These are phyloP conservation scores for Serendipita sp. DNA, from an alignment of 768 basidiomycete genomes.

Conservation along the genomic window DNA sequence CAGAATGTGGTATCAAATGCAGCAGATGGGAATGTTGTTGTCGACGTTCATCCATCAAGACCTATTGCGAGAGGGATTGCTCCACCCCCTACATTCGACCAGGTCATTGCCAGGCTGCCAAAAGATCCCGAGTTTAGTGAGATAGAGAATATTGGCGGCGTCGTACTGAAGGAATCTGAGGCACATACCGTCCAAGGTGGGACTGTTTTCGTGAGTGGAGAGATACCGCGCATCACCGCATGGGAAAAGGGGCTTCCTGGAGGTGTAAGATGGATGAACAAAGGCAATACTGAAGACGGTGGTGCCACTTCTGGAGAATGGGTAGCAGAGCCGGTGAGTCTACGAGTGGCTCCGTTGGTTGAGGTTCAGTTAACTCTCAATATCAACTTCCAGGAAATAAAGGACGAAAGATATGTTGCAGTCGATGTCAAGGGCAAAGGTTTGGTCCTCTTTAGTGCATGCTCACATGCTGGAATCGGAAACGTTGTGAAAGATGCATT, in stretches of 20 bases:
- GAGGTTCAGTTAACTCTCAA: not conserved
- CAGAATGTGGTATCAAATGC: not conserved
- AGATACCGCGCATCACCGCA: constrained; percentile 52
- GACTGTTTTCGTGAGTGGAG: constrained; percentile 63
- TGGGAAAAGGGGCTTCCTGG: constrained; percentile 58
- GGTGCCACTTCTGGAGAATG: constrained; percentile 18
- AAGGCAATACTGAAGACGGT: constrained; percentile 12
- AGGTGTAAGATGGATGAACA: constrained; percentile 42
- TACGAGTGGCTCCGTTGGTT: not conserved
- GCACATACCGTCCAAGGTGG: constrained; percentile 51
- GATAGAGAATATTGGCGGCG: constrained; percentile 39
- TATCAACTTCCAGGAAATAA: constrained; percentile 36
- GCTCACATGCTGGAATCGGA: constrained; percentile 70
- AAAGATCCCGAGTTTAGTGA: constrained; percentile 56
- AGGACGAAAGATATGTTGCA: constrained; percentile 68
- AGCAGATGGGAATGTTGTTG: constrained; percentile 20
- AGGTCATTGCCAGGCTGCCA: constrained; percentile 42
- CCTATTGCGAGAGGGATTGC: constrained; percentile 63
- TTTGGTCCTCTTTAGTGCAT: constrained; percentile 71
- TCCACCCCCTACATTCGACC: constrained; percentile 41
- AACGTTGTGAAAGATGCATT: constrained; percentile 67
- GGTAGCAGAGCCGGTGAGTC: constrained; percentile 39
- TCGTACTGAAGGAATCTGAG: constrained; percentile 36
- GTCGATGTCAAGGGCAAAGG: constrained; percentile 73
- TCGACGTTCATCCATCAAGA: constrained; percentile 66